Evolutionary conservation across 2,329 filamentous ascomycete genomes (phyloP), one percentile per base, ranked within the genome.

Genomic region (Coniochaeta hoffmannii): DNA sequence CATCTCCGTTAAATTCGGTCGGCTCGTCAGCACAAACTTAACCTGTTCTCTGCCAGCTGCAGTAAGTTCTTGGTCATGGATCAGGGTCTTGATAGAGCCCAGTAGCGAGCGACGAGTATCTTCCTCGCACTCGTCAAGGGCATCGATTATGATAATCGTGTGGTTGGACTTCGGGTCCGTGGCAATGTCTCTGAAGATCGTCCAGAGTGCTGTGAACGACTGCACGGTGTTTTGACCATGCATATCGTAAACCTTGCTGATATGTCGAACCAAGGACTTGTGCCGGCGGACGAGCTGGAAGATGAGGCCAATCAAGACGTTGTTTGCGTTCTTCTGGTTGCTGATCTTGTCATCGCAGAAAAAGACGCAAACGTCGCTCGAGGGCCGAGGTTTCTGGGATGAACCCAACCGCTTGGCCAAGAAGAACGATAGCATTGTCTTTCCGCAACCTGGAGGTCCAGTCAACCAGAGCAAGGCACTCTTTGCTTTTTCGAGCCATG

Each of bases 361-460:
- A 60, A 63, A 65, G 60, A 71, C 41, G 53, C 68, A 60, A 59
- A 71, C 53, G 63, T 56, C 56, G 55, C 50, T 56, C 49, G 26
- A 54, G 34, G 22, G 55, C 49, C n/a, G 53, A 15, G 22, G 44
- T 22, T n/a, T 26, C 56, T 54, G n/a, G n/a, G n/a, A n/a, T n/a
- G n/a, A n/a, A n/a, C 61, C 56, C 15, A 72, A 57, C 46, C 69
- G 59, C 32, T 69, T 63, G 30, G 64, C 62, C 12, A 73, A 55
- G 57, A 68, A 71, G 8, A 55, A 60, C 12, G 69, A 71, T 5
- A 71, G 61, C 28, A 66, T 68, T 17, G 70, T 72, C 57, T 72
- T 73, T 17, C 70, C 69, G 54, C 64, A 71, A 5, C 69, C 69
- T 17, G 70, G 64, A 60, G 69, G 63, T 4, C 69, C 69, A 22